These are phyloP conservation scores for Syncephalastrum racemosum DNA, from an alignment of 371 early-diverging fungal species.

Conservation along the genomic window DNA sequence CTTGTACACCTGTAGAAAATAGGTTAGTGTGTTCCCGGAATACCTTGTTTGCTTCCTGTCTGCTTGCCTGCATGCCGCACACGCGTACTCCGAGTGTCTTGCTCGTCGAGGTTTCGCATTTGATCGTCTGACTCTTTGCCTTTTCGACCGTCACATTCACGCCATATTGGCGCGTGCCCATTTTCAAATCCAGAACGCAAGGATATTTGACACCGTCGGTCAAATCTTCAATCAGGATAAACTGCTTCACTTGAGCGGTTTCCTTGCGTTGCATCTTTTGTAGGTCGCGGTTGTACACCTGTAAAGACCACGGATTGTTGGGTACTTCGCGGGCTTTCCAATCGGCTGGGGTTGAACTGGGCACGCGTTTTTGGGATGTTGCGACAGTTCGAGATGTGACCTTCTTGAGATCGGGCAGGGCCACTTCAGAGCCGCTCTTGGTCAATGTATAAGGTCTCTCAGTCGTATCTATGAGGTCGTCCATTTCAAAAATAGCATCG, in stretches of 20 bases:
- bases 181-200: conserved; percentile 95
- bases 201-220: conserved; percentile 86
- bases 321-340: conserved; percentile 10
- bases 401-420: too few species aligned
- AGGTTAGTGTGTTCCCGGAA: background rate
- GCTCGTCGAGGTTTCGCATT: conserved; percentile 90
- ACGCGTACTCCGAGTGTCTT: conserved; percentile 89
- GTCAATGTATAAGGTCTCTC: conserved; percentile 20
- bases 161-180: conserved; percentile 97
- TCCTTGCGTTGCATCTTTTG: conserved; percentile 28
- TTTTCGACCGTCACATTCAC: conserved; percentile 84
- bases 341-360: conserved; percentile 5
- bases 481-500: conserved; percentile 14
- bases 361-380: conserved; percentile 5
- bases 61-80: conserved; percentile 93
- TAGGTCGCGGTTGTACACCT: conserved; percentile 37
- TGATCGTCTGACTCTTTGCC: conserved; percentile 80
- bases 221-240: conserved; percentile 74
- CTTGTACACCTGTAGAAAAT: conserved; percentile 70
- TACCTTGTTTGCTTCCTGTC: conserved; percentile 1
- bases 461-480: background rate
- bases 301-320: conserved; percentile 39
- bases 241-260: conserved; percentile 69
- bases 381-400: conserved; percentile 16
- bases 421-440: too few species aligned